Evolutionary conservation across 1,139 yeast species (phyloP).

Genomic region (Hyphopichia pseudoburtonii): DNA sequence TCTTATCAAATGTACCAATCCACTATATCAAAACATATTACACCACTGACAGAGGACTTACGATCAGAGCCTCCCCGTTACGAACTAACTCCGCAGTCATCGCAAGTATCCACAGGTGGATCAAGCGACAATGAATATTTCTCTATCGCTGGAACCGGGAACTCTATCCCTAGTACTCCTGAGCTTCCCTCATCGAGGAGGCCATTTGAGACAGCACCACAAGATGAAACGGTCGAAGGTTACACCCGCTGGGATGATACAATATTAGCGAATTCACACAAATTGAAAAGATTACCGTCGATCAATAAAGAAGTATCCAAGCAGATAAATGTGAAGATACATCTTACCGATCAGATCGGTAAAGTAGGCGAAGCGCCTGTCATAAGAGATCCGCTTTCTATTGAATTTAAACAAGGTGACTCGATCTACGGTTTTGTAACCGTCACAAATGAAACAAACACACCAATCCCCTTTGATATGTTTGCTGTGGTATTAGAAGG

Average conservation of each 20-base stretch:
- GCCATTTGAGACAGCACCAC: slow-evolving; percentile 7
- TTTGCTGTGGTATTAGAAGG: slow-evolving; percentile 42
- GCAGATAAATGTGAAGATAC: slow-evolving; percentile 25
- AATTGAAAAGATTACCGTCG: slow-evolving; percentile 31
- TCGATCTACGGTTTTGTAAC: slow-evolving; percentile 39
- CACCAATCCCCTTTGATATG: slow-evolving; percentile 40
- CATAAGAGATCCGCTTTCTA: slow-evolving; percentile 26
- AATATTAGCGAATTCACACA: slow-evolving; percentile 37
- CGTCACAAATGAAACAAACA: slow-evolving; percentile 29
- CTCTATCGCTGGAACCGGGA: slow-evolving; percentile 6
- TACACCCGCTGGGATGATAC: slow-evolving; percentile 28
- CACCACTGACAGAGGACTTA: slow-evolving; percentile 34
- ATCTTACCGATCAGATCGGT: slow-evolving; percentile 33
- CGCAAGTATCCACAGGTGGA: slow-evolving; percentile 11
- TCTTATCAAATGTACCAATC: slow-evolving; percentile 44
- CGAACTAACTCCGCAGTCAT: slow-evolving; percentile 27
- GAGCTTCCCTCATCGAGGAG: slow-evolving; percentile 9
- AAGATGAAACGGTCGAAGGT: slow-evolving; percentile 11
- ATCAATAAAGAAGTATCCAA: slow-evolving; percentile 30
- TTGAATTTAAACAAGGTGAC: slow-evolving; percentile 41
- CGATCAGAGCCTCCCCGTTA: slow-evolving; percentile 37
- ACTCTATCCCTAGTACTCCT: slow-evolving; percentile 22
- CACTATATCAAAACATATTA: slow-evolving; percentile 36
- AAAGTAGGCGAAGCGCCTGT: slow-evolving; percentile 29
- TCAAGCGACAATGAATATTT: slow-evolving; percentile 19